Conservation (phyloP, 306 rosid species). For the Pterocarpus santalinus region DNA sequence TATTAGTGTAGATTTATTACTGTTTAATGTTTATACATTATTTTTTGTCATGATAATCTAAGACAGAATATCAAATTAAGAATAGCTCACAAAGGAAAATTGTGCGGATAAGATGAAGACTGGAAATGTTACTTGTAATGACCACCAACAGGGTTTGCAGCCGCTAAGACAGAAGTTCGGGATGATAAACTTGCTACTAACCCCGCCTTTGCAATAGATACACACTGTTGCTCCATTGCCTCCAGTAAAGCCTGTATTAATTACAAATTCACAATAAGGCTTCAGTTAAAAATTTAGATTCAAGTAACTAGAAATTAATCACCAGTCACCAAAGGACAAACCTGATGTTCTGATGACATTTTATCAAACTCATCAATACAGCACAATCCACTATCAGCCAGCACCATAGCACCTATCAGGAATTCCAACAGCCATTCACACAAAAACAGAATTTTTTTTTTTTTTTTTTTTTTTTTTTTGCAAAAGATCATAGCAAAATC, state of each 20-base stretch:
- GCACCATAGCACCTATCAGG: conserved; percentile 89
- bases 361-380: conserved; percentile 95
- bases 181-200: conserved; percentile 97
- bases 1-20: conserved; percentile 33
- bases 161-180: conserved; percentile 92
- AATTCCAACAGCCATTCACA: conserved; percentile 42
- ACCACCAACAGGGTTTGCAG: conserved; percentile 97
- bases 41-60: not conserved
- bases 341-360: conserved; percentile 98
- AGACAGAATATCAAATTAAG: conserved; percentile 31
- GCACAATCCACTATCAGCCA: conserved; percentile 95
- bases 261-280: conserved; percentile 33
- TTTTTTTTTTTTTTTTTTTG: conserved; percentile 14
- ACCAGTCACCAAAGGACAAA: conserved; percentile 52
- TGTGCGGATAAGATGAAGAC: conserved; percentile 28
- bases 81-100: conserved; percentile 31
- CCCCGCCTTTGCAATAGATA: conserved; percentile 98
- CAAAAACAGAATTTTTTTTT: conserved; percentile 23
- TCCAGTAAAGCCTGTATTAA: conserved; percentile 78
- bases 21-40: conserved; percentile 22
- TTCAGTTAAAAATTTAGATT: conserved; percentile 38
- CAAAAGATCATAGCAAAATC: conserved; percentile 22
- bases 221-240: conserved; percentile 99
- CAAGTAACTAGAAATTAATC: conserved; percentile 40
- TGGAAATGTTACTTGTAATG: conserved; percentile 79